These are phyloP conservation scores for Sarcomyxa edulis DNA, from an alignment of 768 basidiomycete species.

Conservation along the genomic window DNA sequence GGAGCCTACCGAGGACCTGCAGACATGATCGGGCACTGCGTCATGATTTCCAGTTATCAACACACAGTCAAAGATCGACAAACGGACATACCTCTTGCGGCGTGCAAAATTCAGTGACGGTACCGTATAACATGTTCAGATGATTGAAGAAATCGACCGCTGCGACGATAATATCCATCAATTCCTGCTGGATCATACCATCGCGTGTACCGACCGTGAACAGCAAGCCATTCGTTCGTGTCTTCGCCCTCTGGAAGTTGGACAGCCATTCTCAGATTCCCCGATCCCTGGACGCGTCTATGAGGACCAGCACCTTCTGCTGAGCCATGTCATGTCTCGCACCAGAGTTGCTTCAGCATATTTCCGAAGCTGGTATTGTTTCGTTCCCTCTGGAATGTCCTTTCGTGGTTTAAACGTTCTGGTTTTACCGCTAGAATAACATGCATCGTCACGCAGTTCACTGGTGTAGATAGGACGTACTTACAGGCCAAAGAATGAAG, in stretches of 20 bases:
- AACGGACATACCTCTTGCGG: conserved; percentile 67
- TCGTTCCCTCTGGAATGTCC: conserved; percentile 92
- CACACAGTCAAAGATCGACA: neutral
- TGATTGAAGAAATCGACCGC: conserved; percentile 99
- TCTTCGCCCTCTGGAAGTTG: conserved; percentile 97
- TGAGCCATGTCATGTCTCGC: conserved; percentile 14
- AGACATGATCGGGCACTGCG: conserved; percentile 96
- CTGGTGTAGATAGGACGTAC: conserved; percentile 19
- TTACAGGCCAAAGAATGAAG: conserved; percentile 86
- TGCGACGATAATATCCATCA: conserved; percentile 23
- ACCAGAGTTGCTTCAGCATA: conserved; percentile 96
- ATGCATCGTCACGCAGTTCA: neutral
- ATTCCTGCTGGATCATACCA: neutral
- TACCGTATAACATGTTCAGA: conserved; percentile 98
- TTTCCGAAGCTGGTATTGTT: conserved; percentile 97
- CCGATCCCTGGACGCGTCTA: conserved; percentile 67
- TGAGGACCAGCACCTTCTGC: neutral
- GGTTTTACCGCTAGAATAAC: conserved; percentile 65
- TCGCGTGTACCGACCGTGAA: conserved; percentile 68
- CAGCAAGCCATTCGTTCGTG: conserved; percentile 97
- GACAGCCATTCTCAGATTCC: conserved; percentile 89
- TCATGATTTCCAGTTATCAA: neutral
- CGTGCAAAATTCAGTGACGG: conserved; percentile 97
- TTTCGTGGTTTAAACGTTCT: conserved; percentile 96
- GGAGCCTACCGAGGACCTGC: conserved; percentile 79